These are phyloP conservation scores for Fusarium longipes DNA, from an alignment of 2,329 filamentous ascomycete genomes.

Conservation along the genomic window DNA sequence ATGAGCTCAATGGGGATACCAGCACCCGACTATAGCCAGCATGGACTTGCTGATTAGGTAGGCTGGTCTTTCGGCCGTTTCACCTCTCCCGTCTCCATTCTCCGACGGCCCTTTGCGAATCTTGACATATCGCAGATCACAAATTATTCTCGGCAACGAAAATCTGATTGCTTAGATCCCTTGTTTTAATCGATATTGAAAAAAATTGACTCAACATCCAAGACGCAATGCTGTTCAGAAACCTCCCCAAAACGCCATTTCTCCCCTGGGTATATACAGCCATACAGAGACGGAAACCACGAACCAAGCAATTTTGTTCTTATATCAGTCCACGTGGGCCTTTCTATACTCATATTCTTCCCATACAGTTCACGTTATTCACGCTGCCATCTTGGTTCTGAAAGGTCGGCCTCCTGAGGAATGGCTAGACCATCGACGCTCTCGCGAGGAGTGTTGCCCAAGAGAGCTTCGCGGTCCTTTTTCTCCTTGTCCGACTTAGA, in stretches of 20 bases:
- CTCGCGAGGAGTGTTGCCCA: conserved; percentile 41
- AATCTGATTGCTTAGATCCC: not conserved
- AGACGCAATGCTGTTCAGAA: conserved; percentile 9
- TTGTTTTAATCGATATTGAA: conserved; percentile 1
- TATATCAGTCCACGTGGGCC: conserved; percentile 9
- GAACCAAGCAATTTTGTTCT: conserved; percentile 11
- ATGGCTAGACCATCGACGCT: conserved; percentile 39
- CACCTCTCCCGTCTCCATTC: not conserved
- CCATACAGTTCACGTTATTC: conserved; percentile 1
- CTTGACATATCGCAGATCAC: not conserved
- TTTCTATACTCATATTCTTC: not conserved
- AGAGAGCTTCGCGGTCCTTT: conserved; percentile 48
- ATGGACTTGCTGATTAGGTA: no score
- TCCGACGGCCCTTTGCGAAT: not conserved
- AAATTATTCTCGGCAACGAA: not conserved
- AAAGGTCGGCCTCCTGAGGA: conserved; percentile 45
- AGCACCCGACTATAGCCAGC: no score
- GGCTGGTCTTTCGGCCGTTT: no score
- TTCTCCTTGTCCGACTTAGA: conserved; percentile 28
- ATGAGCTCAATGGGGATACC: no score
- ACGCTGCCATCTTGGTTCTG: conserved; percentile 46
- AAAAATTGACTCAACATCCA: conserved; percentile 17
- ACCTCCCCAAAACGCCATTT: conserved; percentile 38
- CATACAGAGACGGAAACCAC: conserved; percentile 35
- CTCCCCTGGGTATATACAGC: conserved; percentile 44